Percentiles rank a stretch among this genome's conserved stretches.
These are phyloP conservation scores for Fraxinus nigra DNA, from an alignment of 305 asterid genomes.

Conservation along the genomic window DNA sequence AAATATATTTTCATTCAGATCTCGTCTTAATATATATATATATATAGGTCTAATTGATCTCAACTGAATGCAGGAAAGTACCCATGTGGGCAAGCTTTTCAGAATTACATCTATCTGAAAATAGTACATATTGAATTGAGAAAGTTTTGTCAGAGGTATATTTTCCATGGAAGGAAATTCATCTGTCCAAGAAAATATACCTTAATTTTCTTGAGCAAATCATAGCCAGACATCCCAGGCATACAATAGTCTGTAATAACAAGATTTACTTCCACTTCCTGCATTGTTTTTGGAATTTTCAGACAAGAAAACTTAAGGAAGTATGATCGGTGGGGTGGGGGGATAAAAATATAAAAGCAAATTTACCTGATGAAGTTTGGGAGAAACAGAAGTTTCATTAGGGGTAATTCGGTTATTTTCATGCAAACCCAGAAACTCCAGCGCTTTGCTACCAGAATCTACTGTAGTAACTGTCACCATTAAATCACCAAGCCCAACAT, in stretches of 20 bases:
- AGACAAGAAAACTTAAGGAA: conserved; percentile 5
- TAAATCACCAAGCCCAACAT: conserved; percentile 25
- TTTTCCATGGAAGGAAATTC: conserved; percentile 38
- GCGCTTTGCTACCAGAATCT: conserved; percentile 86
- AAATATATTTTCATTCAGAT: neutral
- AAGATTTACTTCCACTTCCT: conserved; percentile 64
- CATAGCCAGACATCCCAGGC: conserved; percentile 66
- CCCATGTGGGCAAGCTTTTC: conserved; percentile 22
- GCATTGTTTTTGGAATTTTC: conserved; percentile 15
- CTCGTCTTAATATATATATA: neutral
- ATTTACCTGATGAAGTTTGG: conserved; percentile 42
- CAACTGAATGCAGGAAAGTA: conserved; percentile 37
- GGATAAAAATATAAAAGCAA: neutral
- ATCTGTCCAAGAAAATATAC: conserved; percentile 29
- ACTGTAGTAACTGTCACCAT: conserved; percentile 71
- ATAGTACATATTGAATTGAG: conserved; percentile 6
- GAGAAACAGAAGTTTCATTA: conserved; percentile 42
- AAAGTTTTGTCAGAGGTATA: conserved; percentile 24
- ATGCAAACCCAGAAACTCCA: conserved; percentile 43
- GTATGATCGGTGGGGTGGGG: neutral
- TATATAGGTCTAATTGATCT: conserved; percentile 8
- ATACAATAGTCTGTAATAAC: conserved; percentile 59
- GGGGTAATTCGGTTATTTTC: conserved; percentile 27
- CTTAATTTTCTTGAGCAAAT: conserved; percentile 76
- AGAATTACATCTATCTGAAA: conserved; percentile 7